Conservation (phyloP, 257 asterid genomes). For the Asclepias syriaca region DNA sequence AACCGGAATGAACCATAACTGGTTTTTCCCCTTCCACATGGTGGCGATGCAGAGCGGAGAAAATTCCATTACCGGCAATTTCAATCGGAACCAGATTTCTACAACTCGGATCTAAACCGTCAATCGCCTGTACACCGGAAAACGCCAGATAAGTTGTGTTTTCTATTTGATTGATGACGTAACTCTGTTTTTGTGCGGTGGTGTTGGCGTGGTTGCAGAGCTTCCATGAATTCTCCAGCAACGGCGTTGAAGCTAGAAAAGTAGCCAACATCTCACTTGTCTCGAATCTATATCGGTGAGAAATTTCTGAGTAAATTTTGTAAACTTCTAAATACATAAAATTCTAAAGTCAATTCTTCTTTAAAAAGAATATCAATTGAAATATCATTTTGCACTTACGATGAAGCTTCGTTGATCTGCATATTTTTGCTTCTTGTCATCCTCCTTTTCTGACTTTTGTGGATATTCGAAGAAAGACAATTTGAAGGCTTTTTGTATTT, state of each 20-base stretch:
- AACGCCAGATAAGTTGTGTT: slow-evolving; percentile 58
- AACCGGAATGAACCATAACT: slow-evolving; percentile 59
- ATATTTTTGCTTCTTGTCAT: neutral
- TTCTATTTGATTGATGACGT: slow-evolving; percentile 34
- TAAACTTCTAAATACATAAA: neutral
- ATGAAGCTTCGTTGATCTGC: neutral
- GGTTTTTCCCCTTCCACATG: slow-evolving; percentile 25
- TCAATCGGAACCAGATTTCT: slow-evolving; percentile 43
- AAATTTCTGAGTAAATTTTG: neutral
- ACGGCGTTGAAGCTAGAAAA: slow-evolving; percentile 68
- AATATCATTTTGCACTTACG: neutral
- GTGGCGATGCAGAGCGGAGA: slow-evolving; percentile 27
- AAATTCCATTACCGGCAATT: slow-evolving; percentile 29
- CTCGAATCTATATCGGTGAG: slow-evolving; percentile 49
- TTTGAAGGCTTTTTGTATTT: neutral
- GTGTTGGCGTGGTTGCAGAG: slow-evolving; percentile 47
- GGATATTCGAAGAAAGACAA: neutral
- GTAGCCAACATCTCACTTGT: slow-evolving; percentile 78
- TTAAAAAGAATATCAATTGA: neutral
- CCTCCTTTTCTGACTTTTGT: neutral
- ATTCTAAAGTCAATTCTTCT: slow-evolving; percentile 1
- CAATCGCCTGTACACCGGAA: slow-evolving; percentile 53
- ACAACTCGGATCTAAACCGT: slow-evolving; percentile 38
- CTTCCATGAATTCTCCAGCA: slow-evolving; percentile 73
- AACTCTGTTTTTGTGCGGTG: slow-evolving; percentile 31